Evolutionary conservation across 2,329 filamentous ascomycete genomes (phyloP).

Genomic region (Aspergillus puulaauensis): DNA sequence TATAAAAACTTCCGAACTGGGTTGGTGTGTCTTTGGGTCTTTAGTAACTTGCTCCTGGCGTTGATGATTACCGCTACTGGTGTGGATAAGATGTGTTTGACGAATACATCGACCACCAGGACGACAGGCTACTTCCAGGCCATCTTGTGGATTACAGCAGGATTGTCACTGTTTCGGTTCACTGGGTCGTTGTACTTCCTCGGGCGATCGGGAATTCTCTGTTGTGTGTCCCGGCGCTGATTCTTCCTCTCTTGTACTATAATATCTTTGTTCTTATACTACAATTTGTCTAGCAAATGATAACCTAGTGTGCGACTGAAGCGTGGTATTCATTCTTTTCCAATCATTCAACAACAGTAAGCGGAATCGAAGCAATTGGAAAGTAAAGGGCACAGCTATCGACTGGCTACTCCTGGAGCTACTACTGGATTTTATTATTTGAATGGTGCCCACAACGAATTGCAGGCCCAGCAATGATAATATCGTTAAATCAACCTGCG

Average conservation of each 20-base stretch:
- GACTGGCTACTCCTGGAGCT: too few relatives aligned
- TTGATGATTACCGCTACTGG: slow-evolving; percentile 86
- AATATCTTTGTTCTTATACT: too few relatives aligned
- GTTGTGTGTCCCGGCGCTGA: slow-evolving; percentile 81
- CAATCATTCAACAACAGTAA: too few relatives aligned
- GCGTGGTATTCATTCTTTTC: too few relatives aligned
- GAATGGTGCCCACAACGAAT: too few relatives aligned
- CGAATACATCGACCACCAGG: slow-evolving; percentile 65
- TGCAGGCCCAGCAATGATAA: too few relatives aligned
- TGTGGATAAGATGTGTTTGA: slow-evolving; percentile 70
- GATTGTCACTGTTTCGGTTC: slow-evolving; percentile 82
- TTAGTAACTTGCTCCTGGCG: slow-evolving; percentile 83
- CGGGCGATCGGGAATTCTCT: slow-evolving; percentile 75
- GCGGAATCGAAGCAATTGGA: too few relatives aligned
- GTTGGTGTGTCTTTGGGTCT: slow-evolving; percentile 88
- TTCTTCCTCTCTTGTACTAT: not conserved
- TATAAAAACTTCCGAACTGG: slow-evolving; percentile 99
- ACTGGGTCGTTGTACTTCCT: slow-evolving; percentile 92
- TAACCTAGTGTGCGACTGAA: too few relatives aligned
- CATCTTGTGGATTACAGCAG: slow-evolving; percentile 84
- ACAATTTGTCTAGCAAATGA: too few relatives aligned
- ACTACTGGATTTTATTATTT: too few relatives aligned
- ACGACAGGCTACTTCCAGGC: slow-evolving; percentile 92
- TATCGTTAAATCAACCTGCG: too few relatives aligned
- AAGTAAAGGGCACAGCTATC: too few relatives aligned